Evolutionary conservation across 805 yeast species (phyloP), one percentile per base, ranked within the genome.

Genomic region (Ogataea corticis): DNA sequence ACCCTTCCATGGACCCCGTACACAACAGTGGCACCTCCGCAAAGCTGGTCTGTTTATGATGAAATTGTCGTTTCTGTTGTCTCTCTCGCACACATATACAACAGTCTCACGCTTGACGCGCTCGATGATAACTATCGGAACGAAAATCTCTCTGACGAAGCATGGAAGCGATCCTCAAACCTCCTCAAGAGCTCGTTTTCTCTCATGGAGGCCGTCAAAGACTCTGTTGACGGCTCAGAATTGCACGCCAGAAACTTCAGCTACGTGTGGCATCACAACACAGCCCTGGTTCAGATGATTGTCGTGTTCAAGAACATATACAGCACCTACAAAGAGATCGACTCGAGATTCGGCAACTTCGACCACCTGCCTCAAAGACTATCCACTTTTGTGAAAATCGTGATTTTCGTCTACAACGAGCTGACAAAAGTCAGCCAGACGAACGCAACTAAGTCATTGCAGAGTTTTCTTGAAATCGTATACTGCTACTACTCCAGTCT

Each of bases 401-500:
- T 56, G 13, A 42, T 61, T 2, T 60, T 51, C 37, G 51, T 57
- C 18, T 38, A 59, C 33, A 59, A 59, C 29, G 59, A 59, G 37
- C 38, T 45, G 13, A n/a, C 41, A 2, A 42, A 51, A 3, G 25
- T 57, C 4, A 43, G 50, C 10, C 35, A 31, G 18, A 9, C 36
- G 15, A 7, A 37, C 19, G 30, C 23, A 34, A 2, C 16, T 15
- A 36, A 16, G 32, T 36, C 14, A 19, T 50, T 16, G 31, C 42
- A 17, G 14, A 32, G 3, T 55, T 50, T 34, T 30, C 33, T 59
- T 7, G 59, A 61, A 15, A 38, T 56, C 9, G 12, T 57, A 3
- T 57, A 51, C 14, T 58, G 63, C 33, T 62, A 59, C 47, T 65
- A 58, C 33, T 37, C 48, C 18, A 48, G 57, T 18, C 37, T 63